Percentiles rank a stretch among this genome's conserved stretches.
Conservation (phyloP, 345 rosid species). For the Melastoma malabathricum region DNA sequence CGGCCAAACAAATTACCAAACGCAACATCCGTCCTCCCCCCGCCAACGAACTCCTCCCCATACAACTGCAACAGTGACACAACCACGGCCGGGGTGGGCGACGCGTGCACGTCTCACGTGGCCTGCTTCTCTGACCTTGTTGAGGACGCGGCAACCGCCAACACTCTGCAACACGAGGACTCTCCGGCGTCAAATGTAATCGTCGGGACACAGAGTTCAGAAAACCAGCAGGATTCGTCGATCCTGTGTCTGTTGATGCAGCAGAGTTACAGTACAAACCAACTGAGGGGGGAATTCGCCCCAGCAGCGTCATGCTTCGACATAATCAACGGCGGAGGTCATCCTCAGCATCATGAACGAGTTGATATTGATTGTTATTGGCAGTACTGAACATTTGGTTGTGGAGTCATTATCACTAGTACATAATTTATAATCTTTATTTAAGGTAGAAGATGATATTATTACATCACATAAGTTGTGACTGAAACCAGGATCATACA, state of each 20-base stretch:
- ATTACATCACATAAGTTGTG: no score
- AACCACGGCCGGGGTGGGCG: constrained; percentile 13
- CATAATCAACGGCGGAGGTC: no score
- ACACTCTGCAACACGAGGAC: not conserved
- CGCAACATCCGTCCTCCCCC: constrained; percentile 29
- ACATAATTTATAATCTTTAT: no score
- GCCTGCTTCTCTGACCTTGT: constrained; percentile 55
- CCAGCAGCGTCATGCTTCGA: no score
- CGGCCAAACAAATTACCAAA: constrained; percentile 27
- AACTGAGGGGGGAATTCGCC: no score
- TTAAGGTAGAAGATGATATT: no score
- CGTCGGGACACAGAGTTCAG: not conserved
- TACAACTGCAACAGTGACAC: constrained; percentile 6
- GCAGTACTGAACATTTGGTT: no score
- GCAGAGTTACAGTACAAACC: constrained; percentile 22
- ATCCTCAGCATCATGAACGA: no score
- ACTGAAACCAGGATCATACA: no score
- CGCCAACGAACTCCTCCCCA: constrained; percentile 40
- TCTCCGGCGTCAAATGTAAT: constrained; percentile 22
- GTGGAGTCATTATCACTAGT: no score
- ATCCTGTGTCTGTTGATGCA: constrained; percentile 36
- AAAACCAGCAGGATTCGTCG: constrained; percentile 30
- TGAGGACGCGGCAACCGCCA: constrained; percentile 17
- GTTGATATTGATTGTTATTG: no score
- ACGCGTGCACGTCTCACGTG: constrained; percentile 33